Evolutionary conservation across 2,329 filamentous ascomycete species (phyloP).

Genomic region (Fusarium graminum): DNA sequence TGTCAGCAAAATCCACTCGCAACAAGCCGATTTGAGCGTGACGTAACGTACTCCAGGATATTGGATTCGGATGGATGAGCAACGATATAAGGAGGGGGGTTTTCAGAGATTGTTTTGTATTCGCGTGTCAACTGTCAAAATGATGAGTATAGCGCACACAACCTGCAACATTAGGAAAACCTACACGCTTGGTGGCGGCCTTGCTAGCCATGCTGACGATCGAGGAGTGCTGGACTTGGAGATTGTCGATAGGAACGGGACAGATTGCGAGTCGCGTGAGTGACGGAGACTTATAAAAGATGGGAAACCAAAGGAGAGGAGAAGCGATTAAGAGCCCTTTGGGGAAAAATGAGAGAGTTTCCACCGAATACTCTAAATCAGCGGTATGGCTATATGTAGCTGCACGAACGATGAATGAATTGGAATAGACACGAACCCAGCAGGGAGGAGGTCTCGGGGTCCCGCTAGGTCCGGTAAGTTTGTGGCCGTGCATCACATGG

Average conservation of each 20-base stretch:
- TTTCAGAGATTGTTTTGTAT: conserved; percentile 73
- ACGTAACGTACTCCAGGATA: conserved; percentile 79
- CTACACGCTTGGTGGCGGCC: conserved; percentile 78
- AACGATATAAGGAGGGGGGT: conserved; percentile 88
- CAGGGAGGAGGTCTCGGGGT: conserved; percentile 29
- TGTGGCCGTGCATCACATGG: conserved; percentile 44
- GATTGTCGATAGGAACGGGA: conserved; percentile 40
- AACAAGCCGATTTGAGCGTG: conserved; percentile 7
- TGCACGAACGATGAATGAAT: conserved; percentile 29
- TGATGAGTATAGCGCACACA: conserved; percentile 40
- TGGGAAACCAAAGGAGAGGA: conserved; percentile 19
- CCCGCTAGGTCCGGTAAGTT: conserved; percentile 30
- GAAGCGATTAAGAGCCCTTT: conserved; percentile 1
- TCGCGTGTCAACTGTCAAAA: conserved; percentile 68
- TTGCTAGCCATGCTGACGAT: conserved; percentile 73
- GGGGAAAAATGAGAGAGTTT: conserved; percentile 11
- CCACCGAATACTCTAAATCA: conserved; percentile 13
- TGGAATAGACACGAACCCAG: conserved; percentile 36
- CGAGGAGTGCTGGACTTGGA: conserved; percentile 9
- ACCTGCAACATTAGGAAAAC: conserved; percentile 46
- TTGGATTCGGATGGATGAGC: conserved; percentile 92
- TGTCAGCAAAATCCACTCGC: conserved; percentile 23
- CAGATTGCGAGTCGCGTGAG: conserved; percentile 48
- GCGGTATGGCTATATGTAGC: conserved; percentile 23
- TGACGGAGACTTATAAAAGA: conserved; percentile 1